Conservation (phyloP, 1,284 basidiomycete species). For the Rhodotorula sp. region DNA sequence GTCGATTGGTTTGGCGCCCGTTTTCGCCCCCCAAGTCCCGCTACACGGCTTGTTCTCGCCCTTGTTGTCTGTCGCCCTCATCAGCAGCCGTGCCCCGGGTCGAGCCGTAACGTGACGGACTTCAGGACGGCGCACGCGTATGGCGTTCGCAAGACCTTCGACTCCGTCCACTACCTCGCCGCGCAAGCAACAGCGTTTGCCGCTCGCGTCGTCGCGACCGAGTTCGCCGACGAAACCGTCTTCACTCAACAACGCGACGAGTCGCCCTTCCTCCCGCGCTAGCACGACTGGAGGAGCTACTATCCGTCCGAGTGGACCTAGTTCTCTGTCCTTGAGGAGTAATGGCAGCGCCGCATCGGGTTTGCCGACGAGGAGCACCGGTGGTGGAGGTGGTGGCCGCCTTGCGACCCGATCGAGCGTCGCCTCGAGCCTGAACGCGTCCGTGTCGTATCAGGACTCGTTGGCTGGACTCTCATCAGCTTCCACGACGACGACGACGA, state of each 20-base stretch:
- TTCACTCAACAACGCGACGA: neutral
- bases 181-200: too few relatives aligned
- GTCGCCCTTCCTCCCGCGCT: neutral
- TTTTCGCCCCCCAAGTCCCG: too few relatives aligned
- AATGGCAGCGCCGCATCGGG: neutral
- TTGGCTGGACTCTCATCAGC: neutral
- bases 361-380: neutral
- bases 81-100: too few relatives aligned
- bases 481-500: neutral
- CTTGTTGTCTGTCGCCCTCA: too few relatives aligned
- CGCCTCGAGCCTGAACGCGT: slow-evolving; percentile 1
- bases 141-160: too few relatives aligned
- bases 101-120: too few relatives aligned
- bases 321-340: neutral
- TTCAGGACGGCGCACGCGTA: too few relatives aligned
- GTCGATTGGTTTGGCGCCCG: too few relatives aligned
- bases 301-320: neutral
- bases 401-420: neutral
- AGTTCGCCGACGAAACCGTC: neutral
- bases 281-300: neutral
- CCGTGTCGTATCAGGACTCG: slow-evolving; percentile 4
- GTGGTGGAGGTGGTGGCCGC: neutral
- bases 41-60: too few relatives aligned
- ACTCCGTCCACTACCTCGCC: too few relatives aligned
- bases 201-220: neutral